A percentile compares a stretch with the other conserved stretches of the same genome.
Evolutionary conservation across 306 rosid genomes (phyloP).

Genomic region (Potentilla sterilis): DNA sequence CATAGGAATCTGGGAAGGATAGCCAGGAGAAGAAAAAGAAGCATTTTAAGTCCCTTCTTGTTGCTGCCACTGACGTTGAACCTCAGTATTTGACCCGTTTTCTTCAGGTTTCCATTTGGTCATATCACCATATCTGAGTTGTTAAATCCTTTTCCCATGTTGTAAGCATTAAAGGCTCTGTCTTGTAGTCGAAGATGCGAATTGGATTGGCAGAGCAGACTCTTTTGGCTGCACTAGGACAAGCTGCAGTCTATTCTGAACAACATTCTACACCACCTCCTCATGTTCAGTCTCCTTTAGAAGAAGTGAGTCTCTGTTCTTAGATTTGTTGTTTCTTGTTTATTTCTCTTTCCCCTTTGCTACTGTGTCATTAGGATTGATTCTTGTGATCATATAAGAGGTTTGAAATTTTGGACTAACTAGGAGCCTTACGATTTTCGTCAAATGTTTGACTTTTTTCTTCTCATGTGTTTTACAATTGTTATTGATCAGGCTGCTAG

Average conservation of each 20-base stretch:
- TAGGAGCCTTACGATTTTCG: background rate
- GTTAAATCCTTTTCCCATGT: conserved; percentile 21
- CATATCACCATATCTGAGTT: conserved; percentile 22
- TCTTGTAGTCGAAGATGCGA: conserved; percentile 67
- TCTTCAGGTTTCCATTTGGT: conserved; percentile 63
- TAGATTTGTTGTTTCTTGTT: background rate
- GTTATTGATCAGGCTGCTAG: conserved; percentile 66
- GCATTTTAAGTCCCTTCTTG: conserved; percentile 81
- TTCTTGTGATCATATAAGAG: background rate
- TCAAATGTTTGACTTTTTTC: background rate
- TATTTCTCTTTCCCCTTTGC: background rate
- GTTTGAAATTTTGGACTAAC: background rate
- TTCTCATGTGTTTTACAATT: conserved; percentile 19
- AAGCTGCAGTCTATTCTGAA: conserved; percentile 78
- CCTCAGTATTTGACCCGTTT: conserved; percentile 80
- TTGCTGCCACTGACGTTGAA: conserved; percentile 92
- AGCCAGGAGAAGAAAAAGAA: conserved; percentile 92
- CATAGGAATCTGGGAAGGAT: conserved; percentile 90
- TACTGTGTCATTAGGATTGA: background rate
- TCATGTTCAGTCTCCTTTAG: conserved; percentile 64
- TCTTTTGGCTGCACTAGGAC: conserved; percentile 87
- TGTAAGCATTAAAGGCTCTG: conserved; percentile 23
- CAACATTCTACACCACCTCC: conserved; percentile 68
- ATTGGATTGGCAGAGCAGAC: conserved; percentile 91
- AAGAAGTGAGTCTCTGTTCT: conserved; percentile 54